Base-by-base conservation (phyloP, 352 stramenopile genomes). In the Thalassiosira mediterranea region DNA sequence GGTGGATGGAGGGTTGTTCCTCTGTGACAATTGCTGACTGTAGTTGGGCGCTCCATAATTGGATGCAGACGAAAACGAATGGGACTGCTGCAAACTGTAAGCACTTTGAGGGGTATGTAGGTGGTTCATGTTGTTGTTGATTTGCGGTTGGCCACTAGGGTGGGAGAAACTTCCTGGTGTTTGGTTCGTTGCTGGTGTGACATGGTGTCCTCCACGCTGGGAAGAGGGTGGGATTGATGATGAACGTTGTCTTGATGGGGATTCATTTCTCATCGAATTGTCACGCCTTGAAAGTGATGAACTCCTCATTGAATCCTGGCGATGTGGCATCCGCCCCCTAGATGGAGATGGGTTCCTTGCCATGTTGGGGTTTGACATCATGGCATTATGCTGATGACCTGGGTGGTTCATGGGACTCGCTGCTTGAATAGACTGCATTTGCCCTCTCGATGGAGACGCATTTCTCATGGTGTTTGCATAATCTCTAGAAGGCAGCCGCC, bases 111-210 rank as follows among this genome's bases (percentile, higher is more conserved):
- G 5, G 13, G 34, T 32, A 13, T 48, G 46, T 28, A 46, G 29
- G 40, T 44, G 47, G 51, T 34, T 51, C 29, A 21, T 4, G 59
- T 52, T 54, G 42, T 53, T n/a, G 48, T 52, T 46, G 10, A 72
- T 29, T 42, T 49, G 49, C 17, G 17, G 32, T 19, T 63, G 29
- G 40, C n/a, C 2, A 26, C 19, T 42, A 5, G 62, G 48, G 23
- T 54, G 37, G 53, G 34, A 42, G 34, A 3, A 13, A 54, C 28
- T 53, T 8, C 32, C 62, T n/a, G n/a, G n/a, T n/a, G n/a, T n/a
- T 61, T 72, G 61, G 29, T 52, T 72, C 29, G 53, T 47, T 63
- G 62, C 37, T 54, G 62, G 42, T 62, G 19, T 29, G 40, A 21
- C 31, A 19, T 44, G 28, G 46, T 46, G 8, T 42, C 11, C 46